These are phyloP conservation scores for Trametes punicea DNA, from an alignment of 768 basidiomycete genomes.

Conservation along the genomic window DNA sequence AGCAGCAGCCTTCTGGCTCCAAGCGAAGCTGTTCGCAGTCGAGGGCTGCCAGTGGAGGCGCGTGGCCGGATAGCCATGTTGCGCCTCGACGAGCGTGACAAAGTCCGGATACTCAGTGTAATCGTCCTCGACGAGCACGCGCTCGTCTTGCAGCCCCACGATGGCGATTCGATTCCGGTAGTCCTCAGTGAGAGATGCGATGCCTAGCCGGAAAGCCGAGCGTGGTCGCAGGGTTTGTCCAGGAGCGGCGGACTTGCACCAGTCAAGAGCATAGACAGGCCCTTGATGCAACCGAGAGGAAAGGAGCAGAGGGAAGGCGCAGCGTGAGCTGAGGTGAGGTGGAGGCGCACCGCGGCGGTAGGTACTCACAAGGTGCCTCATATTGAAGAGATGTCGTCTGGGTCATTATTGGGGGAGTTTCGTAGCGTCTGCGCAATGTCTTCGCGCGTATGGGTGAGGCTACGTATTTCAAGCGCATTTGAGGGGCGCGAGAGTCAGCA, in stretches of 20 bases:
- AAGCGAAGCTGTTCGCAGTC: constrained; percentile 55
- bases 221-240: constrained; percentile 70
- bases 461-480: constrained; percentile 15
- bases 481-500: not conserved
- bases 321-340: not conserved
- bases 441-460: constrained; percentile 5
- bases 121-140: constrained; percentile 83
- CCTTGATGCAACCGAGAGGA: constrained; percentile 39
- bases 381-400: constrained; percentile 30
- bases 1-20: constrained; percentile 63
- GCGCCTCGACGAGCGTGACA: constrained; percentile 75
- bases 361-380: constrained; percentile 30
- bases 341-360: not conserved
- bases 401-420: constrained; percentile 23
- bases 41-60: constrained; percentile 92
- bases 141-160: constrained; percentile 78
- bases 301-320: not conserved
- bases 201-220: constrained; percentile 78
- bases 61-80: constrained; percentile 91
- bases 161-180: constrained; percentile 79
- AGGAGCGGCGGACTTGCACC: constrained; percentile 79
- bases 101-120: constrained; percentile 84
- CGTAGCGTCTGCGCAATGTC: constrained; percentile 14
- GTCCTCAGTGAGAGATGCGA: constrained; percentile 84
- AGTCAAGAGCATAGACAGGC: constrained; percentile 84